Conservation (phyloP, 129 eudicot genomes). For the Apium graveolens region DNA sequence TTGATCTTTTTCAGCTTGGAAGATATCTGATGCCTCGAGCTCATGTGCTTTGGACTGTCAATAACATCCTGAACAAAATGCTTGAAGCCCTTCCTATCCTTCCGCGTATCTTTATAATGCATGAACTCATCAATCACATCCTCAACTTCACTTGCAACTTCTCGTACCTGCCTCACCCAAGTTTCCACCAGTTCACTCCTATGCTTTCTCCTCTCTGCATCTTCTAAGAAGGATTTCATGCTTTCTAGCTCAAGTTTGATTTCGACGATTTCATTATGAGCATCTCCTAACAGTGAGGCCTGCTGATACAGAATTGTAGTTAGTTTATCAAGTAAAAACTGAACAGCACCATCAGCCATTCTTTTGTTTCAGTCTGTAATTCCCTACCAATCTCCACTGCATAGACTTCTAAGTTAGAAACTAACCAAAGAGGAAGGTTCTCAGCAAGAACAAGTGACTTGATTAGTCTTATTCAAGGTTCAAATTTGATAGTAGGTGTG, state of each 20-base stretch:
- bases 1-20: constrained; percentile 39
- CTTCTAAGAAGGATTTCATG: constrained; percentile 42
- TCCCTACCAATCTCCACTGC: background rate
- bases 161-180: constrained; percentile 52
- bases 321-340: constrained; percentile 40
- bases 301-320: constrained; percentile 32
- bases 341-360: constrained; percentile 57
- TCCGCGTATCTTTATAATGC: constrained; percentile 29
- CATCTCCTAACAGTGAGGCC: constrained; percentile 40
- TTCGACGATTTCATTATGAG: constrained; percentile 27
- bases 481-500: background rate
- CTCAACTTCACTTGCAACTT: constrained; percentile 37
- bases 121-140: constrained; percentile 40
- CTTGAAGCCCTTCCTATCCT: constrained; percentile 28
- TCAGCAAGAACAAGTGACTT: background rate
- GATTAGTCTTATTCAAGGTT: background rate
- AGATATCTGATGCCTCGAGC: constrained; percentile 24
- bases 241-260: constrained; percentile 43
- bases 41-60: constrained; percentile 27
- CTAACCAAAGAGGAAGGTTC: background rate
- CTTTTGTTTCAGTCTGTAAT: background rate
- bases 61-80: constrained; percentile 26
- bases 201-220: constrained; percentile 33
- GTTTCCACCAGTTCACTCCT: constrained; percentile 33
- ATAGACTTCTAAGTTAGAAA: background rate